phyloP scores from a whole-genome alignment of 129 eudicot species.

The Gnaphalium uliginosum region DNA sequence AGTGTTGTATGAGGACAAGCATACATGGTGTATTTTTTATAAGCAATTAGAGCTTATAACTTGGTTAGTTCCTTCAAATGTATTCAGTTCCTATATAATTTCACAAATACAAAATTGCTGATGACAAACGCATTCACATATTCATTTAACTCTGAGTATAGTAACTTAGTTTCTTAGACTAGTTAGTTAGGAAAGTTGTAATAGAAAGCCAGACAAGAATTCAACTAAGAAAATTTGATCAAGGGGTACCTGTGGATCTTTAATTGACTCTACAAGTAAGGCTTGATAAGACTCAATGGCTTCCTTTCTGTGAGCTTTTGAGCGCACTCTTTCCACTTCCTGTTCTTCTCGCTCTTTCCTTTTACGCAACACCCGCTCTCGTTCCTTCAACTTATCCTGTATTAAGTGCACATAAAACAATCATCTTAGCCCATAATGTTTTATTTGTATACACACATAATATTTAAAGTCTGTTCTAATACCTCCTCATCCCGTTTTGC shows the following conservation, averaged over 20 bases:
- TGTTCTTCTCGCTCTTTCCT: constrained; percentile 98
- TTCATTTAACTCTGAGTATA: background rate
- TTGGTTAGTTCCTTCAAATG: background rate
- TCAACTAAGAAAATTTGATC: background rate
- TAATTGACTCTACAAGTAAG: constrained; percentile 87
- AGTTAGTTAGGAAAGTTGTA: background rate
- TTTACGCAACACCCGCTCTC: constrained; percentile 80
- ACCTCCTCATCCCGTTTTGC: constrained; percentile 90
- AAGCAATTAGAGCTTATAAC: background rate
- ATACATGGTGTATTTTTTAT: background rate
- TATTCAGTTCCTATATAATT: background rate
- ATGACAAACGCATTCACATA: background rate
- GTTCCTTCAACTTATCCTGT: constrained; percentile 84
- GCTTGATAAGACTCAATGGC: constrained; percentile 97
- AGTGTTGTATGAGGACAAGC: background rate
- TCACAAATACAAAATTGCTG: background rate
- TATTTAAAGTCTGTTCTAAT: background rate
- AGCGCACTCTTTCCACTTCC: constrained; percentile 93
- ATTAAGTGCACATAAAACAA: background rate
- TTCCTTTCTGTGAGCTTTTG: constrained; percentile 85
- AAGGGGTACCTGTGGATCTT: constrained; percentile 81
- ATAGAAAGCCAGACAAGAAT: background rate
- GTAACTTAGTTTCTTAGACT: constrained; percentile 1
- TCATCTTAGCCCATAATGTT: background rate
- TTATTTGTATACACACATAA: background rate